Base-by-base conservation (phyloP, 163 green algal genomes). In the Picocystis sp. region DNA sequence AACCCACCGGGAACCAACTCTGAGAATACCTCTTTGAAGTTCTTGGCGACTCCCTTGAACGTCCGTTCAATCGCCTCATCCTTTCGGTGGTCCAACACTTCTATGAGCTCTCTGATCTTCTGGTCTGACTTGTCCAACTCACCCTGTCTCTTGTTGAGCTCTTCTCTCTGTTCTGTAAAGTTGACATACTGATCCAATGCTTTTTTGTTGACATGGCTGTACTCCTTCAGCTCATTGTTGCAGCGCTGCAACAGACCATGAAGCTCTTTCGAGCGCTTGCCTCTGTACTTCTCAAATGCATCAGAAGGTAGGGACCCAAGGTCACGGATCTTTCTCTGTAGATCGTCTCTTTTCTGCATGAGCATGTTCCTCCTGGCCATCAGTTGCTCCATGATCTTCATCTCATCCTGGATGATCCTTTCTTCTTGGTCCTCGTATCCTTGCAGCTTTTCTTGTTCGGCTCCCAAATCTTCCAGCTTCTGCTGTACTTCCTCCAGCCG, bases 11-110 rank as follows among this genome's bases (percentile, higher is more conserved):
- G 74, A 48, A 90, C 76, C 38, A 92, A 74, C 58, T 88, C 71
- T 2, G 64, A 67, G 64, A 98, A 98, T 29, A 95, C 81, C 57
- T 97, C 81, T 17, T 77, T 60, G 72, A 98, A 98, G 68, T 95
- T 82, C 61, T 88, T 85, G 29, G 84, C 79, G 49, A 96, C 83
- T 3, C 55, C 71, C 69, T 93, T 95, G 79, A 98, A 98, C 19
- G 89, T 98, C 50, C 84, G 76, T 77, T 97, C 82, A 33, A 98
- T 86, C 24, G 81, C 75, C 67, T 96, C 85, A 55, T 98, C 82
- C 72, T 97, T 97, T 54, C 85, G 82, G 65, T 81, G 63, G 69
- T 97, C 89, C 53, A 98, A 76, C n/a, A 71, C 73, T 1, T 58
- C 45, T 22, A 96, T 94, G 19, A 79, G 79, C 71, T 96, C 76